Evolutionary conservation across 2,329 filamentous ascomycete species (phyloP), one percentile per base, ranked within the genome.

Genomic region (Fusarium austroafricanum): DNA sequence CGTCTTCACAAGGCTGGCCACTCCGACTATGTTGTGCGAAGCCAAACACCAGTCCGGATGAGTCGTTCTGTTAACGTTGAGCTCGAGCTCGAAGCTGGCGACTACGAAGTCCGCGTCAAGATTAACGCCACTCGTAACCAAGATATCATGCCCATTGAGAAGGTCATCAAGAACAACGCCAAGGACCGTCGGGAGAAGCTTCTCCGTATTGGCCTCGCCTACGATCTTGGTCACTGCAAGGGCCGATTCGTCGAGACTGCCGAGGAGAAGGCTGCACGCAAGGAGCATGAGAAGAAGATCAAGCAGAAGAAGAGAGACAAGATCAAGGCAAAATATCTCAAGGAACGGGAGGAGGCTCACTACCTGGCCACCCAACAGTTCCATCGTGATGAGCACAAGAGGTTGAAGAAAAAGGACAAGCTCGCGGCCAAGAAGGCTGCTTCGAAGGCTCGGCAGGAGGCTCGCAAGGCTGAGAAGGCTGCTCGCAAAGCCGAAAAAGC

Each of bases 61-160:
- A 88, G 83, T 21, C 89, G 93, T 9, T 92, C 90, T 2, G 90
- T 94, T 38, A 94, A 90, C 50, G 89, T 92, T 2, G 93, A 96
- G 76, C 83, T 96, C 10, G 84, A 90, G 35, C 86, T 96, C 26
- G 88, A 92, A 20, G 86, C 90, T 0, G 93, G 93, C 12, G 88
- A 86, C 42, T 96, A 96, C 78, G 88, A 87, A 9, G 87, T 96
- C 6, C 83, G 93, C 21, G 86, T 95, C 76, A 93, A 92, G 75
- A 85, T 96, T 59, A 89, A 89, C 10, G 91, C 91, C 3, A 85
- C 84, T 18, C 86, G 90, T n/a, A 75, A 83, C 26, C 79, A 84
- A 10, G 78, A 81, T 1, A 83, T 80, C 2, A 55, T 81, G 26
- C 79, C 81, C 1, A 86, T 91, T 17, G 90, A 93, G 65, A 86